phyloP scores from a whole-genome alignment of 139 green algal genomes.

The Chlorella sp. region DNA sequence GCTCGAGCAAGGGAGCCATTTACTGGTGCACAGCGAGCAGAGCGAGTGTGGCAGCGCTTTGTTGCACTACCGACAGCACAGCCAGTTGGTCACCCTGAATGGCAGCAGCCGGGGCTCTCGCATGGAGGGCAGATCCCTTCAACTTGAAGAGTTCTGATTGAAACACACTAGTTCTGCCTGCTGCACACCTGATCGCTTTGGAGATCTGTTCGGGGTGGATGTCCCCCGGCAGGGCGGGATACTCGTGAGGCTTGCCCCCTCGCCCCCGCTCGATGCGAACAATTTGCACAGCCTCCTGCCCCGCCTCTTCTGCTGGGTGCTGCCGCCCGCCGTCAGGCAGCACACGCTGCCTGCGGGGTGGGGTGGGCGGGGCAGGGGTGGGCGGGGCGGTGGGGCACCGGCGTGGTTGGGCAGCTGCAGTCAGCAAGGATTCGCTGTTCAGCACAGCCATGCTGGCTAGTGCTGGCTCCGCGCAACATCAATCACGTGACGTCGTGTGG shows the following conservation, averaged over 20 bases:
- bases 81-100: not conserved
- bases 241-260: constrained; percentile 7
- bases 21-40: too few relatives aligned
- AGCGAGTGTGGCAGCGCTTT: not conserved
- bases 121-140: too few relatives aligned
- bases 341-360: constrained; percentile 19
- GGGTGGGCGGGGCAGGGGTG: not conserved
- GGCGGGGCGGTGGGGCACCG: too few relatives aligned
- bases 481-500: too few relatives aligned
- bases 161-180: not conserved
- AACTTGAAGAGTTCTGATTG: not conserved
- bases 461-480: too few relatives aligned
- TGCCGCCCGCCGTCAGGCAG: not conserved
- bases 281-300: not conserved
- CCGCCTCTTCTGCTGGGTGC: not conserved
- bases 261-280: not conserved
- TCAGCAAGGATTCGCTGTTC: too few relatives aligned
- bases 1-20: too few relatives aligned
- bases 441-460: too few relatives aligned
- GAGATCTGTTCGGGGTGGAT: constrained; percentile 20
- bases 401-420: too few relatives aligned
- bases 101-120: too few relatives aligned
- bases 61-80: not conserved
- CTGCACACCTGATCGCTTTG: not conserved
- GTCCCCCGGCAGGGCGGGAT: constrained; percentile 10